Base-by-base conservation (phyloP, 1,284 basidiomycete genomes). In the Taiwanofungus camphoratus region DNA sequence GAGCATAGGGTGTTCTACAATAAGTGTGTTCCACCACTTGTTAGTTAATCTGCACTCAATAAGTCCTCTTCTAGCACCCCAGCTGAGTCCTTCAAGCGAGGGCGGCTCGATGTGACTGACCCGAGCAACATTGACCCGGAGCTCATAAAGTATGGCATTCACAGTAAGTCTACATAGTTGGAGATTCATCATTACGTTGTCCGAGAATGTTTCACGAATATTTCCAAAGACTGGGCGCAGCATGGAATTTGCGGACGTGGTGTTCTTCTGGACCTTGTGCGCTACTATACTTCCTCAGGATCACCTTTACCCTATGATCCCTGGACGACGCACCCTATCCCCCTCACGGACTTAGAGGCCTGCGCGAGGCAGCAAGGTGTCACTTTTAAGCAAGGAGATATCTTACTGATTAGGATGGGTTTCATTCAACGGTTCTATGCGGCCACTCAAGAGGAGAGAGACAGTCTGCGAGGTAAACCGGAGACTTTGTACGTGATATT, bases 201-300 rank as follows among this genome's bases (percentile, higher is more conserved):
- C 39, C 12, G 21, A 31, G 39, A 12, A n/a, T 18, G 9, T 5
- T 9, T n/a, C 24, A 18, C 21, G 5, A 27, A 29, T 18, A 9
- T 18, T 9, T 13, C 21, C n/a, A 8, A 43, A 84, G 82, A 84
- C 55, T 84, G 80, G 78, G 80, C 84, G 0, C 69, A 76, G 22
- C 84, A 87, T 51, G 84, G 84, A 1, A 87, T 86, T 42, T 81
- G 78, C 42, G 82, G 83, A 0, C 73, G 84, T 3, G 84, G 79
- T 15, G 79, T 87, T 29, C 60, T 87, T 13, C 67, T 87, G 23
- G 84, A 87, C 58, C 61, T 86, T 11, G 77, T 83, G 35, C 59
- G 65, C 12, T 76, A 72, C 59, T 71, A 71, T 45, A 74, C 71
- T 1, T 64, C 66, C 9, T 61, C 64, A 12, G 71, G 70, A 0